phyloP scores from a whole-genome alignment of 1,284 basidiomycete genomes.

The Ustilago vetiveriae region DNA sequence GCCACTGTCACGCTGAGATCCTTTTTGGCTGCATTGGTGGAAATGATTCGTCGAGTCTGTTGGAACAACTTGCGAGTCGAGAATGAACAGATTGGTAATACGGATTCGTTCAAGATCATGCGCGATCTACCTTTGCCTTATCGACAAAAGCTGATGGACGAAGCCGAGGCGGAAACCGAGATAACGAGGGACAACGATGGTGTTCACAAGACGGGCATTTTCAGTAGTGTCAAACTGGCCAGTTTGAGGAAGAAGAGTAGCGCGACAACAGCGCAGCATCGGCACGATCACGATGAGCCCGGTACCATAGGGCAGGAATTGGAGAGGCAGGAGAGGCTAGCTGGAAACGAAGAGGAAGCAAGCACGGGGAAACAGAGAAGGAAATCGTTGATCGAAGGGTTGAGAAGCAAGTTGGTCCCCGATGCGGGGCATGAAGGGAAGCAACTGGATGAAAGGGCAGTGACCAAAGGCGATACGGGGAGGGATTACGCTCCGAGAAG shows the following conservation, averaged over 20 bases:
- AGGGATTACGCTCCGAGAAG: slow-evolving; percentile 32
- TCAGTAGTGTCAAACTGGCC: slow-evolving; percentile 24
- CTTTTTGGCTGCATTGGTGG: slow-evolving; percentile 78
- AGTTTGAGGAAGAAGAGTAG: slow-evolving; percentile 16
- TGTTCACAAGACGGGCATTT: slow-evolving; percentile 19
- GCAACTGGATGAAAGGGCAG: slow-evolving; percentile 29
- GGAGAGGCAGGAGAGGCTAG: no score
- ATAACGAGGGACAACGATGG: background rate
- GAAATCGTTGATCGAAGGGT: slow-evolving; percentile 17
- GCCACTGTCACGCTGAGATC: slow-evolving; percentile 73
- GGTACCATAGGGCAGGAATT: no score
- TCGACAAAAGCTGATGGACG: slow-evolving; percentile 22
- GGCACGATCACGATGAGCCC: no score
- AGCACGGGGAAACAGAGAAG: slow-evolving; percentile 6
- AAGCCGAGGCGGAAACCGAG: background rate
- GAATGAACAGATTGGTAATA: slow-evolving; percentile 77
- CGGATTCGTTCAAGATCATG: slow-evolving; percentile 59
- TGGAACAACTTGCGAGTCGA: slow-evolving; percentile 90
- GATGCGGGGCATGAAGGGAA: slow-evolving; percentile 16
- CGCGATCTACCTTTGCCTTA: slow-evolving; percentile 58
- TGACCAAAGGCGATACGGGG: slow-evolving; percentile 31
- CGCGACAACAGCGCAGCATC: background rate
- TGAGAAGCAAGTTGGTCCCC: slow-evolving; percentile 33
- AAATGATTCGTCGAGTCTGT: slow-evolving; percentile 82
- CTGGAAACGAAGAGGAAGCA: no score